phyloP scores from a whole-genome alignment of 2,329 filamentous ascomycete genomes.

The Hypoxylon sp. region DNA sequence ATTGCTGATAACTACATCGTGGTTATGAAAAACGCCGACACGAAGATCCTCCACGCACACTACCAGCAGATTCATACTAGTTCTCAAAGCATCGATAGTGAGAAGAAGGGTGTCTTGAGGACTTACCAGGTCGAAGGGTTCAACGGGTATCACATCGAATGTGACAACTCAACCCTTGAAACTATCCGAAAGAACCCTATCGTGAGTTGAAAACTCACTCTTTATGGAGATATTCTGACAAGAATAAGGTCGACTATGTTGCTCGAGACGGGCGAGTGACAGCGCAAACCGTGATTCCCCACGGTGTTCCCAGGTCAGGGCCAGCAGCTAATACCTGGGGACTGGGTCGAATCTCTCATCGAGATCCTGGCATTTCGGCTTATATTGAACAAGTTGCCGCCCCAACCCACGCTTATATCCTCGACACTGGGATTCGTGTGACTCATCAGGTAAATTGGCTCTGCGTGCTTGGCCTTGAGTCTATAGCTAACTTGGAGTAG shows the following conservation, averaged over 20 bases:
- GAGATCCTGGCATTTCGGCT: constrained; percentile 34
- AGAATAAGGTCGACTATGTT: constrained; percentile 48
- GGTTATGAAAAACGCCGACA: constrained; percentile 44
- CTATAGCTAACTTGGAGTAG: constrained; percentile 30
- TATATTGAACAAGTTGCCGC: constrained; percentile 42
- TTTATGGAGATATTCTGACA: constrained; percentile 18
- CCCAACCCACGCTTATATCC: constrained; percentile 47
- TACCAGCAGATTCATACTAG: constrained; percentile 40
- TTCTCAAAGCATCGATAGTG: constrained; percentile 20
- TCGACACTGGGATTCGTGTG: constrained; percentile 50
- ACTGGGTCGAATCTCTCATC: constrained; percentile 50
- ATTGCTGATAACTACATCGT: constrained; percentile 50
- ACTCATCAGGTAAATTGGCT: constrained; percentile 45
- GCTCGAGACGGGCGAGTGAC: constrained; percentile 44
- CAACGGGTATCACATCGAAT: constrained; percentile 50
- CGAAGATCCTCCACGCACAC: constrained; percentile 35
- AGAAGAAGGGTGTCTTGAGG: constrained; percentile 43
- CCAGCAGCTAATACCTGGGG: constrained; percentile 46
- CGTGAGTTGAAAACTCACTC: constrained; percentile 30
- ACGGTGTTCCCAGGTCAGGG: constrained; percentile 21
- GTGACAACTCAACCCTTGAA: constrained; percentile 45
- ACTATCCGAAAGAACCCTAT: constrained; percentile 42
- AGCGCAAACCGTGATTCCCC: constrained; percentile 27
- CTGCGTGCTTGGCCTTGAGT: not conserved
- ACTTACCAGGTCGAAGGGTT: constrained; percentile 46